phyloP scores from a whole-genome alignment of 768 basidiomycete species.

The Leccinum boreale region DNA sequence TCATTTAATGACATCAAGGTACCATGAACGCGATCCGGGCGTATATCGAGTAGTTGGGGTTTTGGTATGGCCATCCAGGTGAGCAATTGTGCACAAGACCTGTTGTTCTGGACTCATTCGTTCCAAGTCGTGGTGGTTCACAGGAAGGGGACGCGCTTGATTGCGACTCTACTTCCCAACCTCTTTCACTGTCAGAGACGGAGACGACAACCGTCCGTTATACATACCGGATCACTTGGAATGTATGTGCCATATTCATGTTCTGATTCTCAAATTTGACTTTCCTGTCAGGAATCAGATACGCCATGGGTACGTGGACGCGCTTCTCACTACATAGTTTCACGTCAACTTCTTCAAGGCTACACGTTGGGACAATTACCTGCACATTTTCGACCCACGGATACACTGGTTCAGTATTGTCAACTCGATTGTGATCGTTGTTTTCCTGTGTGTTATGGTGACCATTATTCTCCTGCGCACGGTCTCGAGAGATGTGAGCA shows the following conservation, averaged over 20 bases:
- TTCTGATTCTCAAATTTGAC: slow-evolving; percentile 2
- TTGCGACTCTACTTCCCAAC: slow-evolving; percentile 47
- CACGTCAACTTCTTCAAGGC: slow-evolving; percentile 49
- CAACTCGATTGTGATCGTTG: slow-evolving; percentile 88
- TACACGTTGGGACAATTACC: slow-evolving; percentile 94
- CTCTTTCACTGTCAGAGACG: slow-evolving; percentile 62
- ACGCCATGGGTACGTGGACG: slow-evolving; percentile 66
- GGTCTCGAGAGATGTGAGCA: slow-evolving; percentile 79
- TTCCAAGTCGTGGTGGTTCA: slow-evolving; percentile 56
- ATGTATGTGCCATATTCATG: slow-evolving; percentile 44
- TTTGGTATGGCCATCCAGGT: slow-evolving; percentile 73
- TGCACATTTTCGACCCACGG: slow-evolving; percentile 88
- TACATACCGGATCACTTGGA: slow-evolving; percentile 87
- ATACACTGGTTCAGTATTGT: slow-evolving; percentile 97
- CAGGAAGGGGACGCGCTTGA: slow-evolving; percentile 45
- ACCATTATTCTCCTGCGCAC: slow-evolving; percentile 84
- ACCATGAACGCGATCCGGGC: slow-evolving; percentile 67
- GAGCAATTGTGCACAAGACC: neutral
- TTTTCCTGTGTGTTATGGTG: slow-evolving; percentile 92
- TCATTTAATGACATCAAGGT: slow-evolving; percentile 44
- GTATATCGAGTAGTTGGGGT: slow-evolving; percentile 91
- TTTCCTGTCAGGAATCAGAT: slow-evolving; percentile 62
- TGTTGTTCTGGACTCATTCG: neutral
- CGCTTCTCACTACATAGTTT: neutral
- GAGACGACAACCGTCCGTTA: slow-evolving; percentile 66